Percentiles rank a stretch among this genome's conserved stretches.
Evolutionary conservation across 2,329 filamentous ascomycete species (phyloP).

Genomic region (Alternaria triticimaculans): DNA sequence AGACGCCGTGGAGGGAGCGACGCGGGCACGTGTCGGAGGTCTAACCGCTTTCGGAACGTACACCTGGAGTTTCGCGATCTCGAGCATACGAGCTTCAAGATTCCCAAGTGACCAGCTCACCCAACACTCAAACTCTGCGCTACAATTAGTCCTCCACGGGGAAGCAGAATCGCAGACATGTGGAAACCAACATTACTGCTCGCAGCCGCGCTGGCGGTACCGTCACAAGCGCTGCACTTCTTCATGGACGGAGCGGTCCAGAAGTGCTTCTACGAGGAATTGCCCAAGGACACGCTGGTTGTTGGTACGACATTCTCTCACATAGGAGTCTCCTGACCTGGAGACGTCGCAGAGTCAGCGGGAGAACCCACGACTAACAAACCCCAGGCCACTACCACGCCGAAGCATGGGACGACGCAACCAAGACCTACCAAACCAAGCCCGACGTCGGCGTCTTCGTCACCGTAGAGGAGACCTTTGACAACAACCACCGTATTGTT

Average conservation of each 20-base stretch:
- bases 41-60: slow-evolving; percentile 32
- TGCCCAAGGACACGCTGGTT: slow-evolving; percentile 95
- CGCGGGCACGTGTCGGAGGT: slow-evolving; percentile 21
- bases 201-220: slow-evolving; percentile 65
- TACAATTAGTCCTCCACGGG: slow-evolving; percentile 28
- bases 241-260: slow-evolving; percentile 85
- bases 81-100: slow-evolving; percentile 32
- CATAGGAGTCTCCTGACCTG: background rate
- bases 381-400: slow-evolving; percentile 77
- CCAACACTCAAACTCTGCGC: slow-evolving; percentile 26
- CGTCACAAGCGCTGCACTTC: slow-evolving; percentile 89
- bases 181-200: slow-evolving; percentile 64
- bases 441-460: slow-evolving; percentile 83
- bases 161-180: slow-evolving; percentile 31
- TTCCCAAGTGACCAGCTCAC: slow-evolving; percentile 27
- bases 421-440: slow-evolving; percentile 73
- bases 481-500: slow-evolving; percentile 96
- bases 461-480: slow-evolving; percentile 95
- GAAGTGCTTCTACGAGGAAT: slow-evolving; percentile 98
- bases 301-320: slow-evolving; percentile 66
- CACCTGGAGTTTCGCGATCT: slow-evolving; percentile 31
- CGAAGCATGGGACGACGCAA: slow-evolving; percentile 79
- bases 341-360: too few relatives aligned
- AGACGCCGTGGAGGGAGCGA: slow-evolving; percentile 11
- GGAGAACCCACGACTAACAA: slow-evolving; percentile 13